Conservation (phyloP, 768 basidiomycete genomes). For the Lepiota brunneoincarnata region DNA sequence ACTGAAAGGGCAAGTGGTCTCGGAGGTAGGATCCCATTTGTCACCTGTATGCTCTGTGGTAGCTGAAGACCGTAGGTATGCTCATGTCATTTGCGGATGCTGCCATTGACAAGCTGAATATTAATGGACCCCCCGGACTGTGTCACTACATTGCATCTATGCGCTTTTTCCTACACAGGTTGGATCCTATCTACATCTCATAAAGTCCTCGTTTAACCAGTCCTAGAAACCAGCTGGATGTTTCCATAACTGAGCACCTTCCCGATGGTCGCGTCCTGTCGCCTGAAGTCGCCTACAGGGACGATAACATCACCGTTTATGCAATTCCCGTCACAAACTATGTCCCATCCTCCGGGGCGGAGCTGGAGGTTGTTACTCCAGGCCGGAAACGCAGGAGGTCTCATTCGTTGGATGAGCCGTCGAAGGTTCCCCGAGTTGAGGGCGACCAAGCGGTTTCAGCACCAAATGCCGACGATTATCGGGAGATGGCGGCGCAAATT, state of each 20-base stretch:
- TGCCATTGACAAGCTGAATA: constrained; percentile 48
- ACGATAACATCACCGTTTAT: constrained; percentile 65
- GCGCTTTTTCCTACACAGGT: constrained; percentile 70
- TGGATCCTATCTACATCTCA: constrained; percentile 11
- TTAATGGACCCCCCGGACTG: constrained; percentile 76
- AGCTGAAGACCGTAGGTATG: constrained; percentile 44
- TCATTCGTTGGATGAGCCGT: constrained; percentile 31
- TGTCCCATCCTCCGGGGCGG: background rate
- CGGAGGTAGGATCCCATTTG: constrained; percentile 51
- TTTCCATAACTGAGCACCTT: constrained; percentile 39
- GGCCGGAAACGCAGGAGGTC: constrained; percentile 45
- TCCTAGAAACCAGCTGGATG: constrained; percentile 47
- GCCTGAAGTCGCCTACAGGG: constrained; percentile 36
- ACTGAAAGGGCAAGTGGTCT: constrained; percentile 69
- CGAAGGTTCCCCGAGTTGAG: constrained; percentile 29
- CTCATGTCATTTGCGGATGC: constrained; percentile 81
- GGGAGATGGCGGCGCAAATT: background rate
- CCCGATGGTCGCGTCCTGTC: constrained; percentile 5
- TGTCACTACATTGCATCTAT: constrained; percentile 68
- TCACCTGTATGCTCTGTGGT: background rate
- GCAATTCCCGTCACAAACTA: constrained; percentile 44
- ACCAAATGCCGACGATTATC: background rate
- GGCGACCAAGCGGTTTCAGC: background rate
- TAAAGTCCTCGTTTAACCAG: constrained; percentile 9
- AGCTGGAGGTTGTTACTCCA: constrained; percentile 13